Evolutionary conservation across 495 filamentous ascomycete genomes (phyloP).

Genomic region (Xylaria longipes): DNA sequence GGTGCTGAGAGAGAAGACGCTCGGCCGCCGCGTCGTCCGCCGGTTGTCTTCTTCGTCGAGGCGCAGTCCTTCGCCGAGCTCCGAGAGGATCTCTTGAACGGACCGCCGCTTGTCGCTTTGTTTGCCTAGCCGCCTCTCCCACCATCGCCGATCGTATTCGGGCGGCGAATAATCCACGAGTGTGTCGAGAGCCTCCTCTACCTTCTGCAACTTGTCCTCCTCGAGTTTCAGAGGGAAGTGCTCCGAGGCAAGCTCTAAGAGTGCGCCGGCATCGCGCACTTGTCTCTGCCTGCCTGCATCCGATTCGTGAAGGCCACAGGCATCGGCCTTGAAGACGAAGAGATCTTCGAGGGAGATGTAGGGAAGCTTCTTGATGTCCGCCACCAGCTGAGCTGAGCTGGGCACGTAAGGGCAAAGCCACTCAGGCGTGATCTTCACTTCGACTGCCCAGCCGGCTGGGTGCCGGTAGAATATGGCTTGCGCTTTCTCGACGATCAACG

Average conservation of each 20-base stretch:
- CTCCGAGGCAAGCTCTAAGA: conserved; percentile 26
- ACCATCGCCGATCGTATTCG: conserved; percentile 19
- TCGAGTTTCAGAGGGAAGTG: conserved; percentile 24
- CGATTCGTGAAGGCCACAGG: conserved; percentile 27
- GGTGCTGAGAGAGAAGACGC: conserved; percentile 25
- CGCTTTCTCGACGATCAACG: conserved; percentile 14
- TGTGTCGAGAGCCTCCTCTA: conserved; percentile 26
- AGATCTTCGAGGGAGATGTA: conserved; percentile 30
- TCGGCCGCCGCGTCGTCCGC: conserved; percentile 20
- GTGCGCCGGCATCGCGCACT: conserved; percentile 23
- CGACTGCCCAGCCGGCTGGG: conserved; percentile 24
- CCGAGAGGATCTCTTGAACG: conserved; percentile 27
- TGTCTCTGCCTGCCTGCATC: conserved; percentile 18
- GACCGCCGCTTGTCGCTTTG: conserved; percentile 32
- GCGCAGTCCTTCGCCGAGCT: conserved; percentile 26
- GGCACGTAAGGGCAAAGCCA: conserved; percentile 28
- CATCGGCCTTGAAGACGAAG: conserved; percentile 29
- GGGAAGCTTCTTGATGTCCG: conserved; percentile 13
- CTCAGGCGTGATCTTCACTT: conserved; percentile 27
- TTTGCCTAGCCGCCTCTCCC: conserved; percentile 23
- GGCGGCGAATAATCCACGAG: conserved; percentile 24
- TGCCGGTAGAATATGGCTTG: conserved; percentile 23
- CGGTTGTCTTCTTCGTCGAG: conserved; percentile 25
- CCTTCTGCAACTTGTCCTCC: conserved; percentile 22
- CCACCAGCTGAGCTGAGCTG: conserved; percentile 16